phyloP scores from a whole-genome alignment of 345 rosid genomes.

The Eucalyptus tenuipes region DNA sequence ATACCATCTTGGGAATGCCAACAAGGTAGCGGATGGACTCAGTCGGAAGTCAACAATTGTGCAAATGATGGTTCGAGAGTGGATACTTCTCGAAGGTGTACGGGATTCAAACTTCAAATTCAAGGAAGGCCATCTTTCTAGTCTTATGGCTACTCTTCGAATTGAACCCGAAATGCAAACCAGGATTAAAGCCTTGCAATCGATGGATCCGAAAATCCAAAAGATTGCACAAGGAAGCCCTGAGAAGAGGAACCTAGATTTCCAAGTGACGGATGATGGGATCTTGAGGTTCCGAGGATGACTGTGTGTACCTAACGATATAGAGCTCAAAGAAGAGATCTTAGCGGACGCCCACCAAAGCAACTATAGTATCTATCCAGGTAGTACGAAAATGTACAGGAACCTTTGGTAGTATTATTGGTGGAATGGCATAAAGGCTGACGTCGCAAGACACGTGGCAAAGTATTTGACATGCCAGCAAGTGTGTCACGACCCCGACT shows the following conservation, averaged over 20 bases:
- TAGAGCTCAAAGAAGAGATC: accelerated
- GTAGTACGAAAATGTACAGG: accelerated
- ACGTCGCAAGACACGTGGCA: accelerated
- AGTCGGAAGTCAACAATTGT: accelerated
- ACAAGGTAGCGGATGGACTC: accelerated
- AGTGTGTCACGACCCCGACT: no score
- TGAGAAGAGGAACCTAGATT: accelerated
- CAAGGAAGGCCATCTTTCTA: no score
- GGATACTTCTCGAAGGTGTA: no score
- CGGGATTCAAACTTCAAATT: no score
- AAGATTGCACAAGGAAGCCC: no score
- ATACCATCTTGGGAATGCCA: no score
- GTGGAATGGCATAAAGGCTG: accelerated
- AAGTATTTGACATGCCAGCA: no score
- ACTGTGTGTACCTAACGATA: no score
- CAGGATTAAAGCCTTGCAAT: accelerated
- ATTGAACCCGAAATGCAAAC: accelerated
- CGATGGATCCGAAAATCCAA: accelerated
- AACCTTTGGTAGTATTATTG: accelerated
- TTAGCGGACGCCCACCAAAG: accelerated
- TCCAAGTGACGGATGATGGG: accelerated
- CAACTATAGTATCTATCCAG: accelerated
- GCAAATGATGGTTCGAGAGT: no score
- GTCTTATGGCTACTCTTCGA: no score
- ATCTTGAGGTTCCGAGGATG: accelerated